Evolutionary conservation across 2,329 filamentous ascomycete species (phyloP).

Genomic region (Tolypocladium tundrense): DNA sequence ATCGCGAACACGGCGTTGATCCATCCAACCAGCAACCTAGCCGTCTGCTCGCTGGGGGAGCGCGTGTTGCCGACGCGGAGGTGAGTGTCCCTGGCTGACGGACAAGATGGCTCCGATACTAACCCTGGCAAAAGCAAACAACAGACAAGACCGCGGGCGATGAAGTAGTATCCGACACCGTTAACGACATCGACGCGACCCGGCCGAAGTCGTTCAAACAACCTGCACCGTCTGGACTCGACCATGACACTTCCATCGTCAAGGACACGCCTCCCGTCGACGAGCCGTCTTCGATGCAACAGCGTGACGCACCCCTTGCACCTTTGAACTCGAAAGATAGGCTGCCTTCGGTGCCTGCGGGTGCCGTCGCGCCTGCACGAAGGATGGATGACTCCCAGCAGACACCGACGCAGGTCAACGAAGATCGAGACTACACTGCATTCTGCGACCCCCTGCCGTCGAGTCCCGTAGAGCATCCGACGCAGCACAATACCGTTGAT

Average conservation of each 20-base stretch:
- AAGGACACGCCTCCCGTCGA: neutral
- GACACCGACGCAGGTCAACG: slow-evolving; percentile 46
- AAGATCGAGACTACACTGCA: slow-evolving; percentile 44
- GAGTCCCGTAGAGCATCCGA: slow-evolving; percentile 15
- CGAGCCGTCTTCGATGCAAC: neutral
- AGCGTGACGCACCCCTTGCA: neutral
- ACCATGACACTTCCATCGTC: neutral
- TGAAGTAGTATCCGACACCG: neutral
- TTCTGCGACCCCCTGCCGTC: slow-evolving; percentile 20
- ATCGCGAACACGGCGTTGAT: neutral
- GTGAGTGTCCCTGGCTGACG: neutral
- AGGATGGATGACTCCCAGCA: slow-evolving; percentile 37
- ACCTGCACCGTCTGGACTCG: neutral
- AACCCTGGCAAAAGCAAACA: neutral
- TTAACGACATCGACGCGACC: neutral
- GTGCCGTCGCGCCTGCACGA: neutral
- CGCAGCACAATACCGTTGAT: slow-evolving; percentile 16
- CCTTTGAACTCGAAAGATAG: neutral
- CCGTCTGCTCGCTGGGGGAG: no score
- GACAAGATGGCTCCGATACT: neutral
- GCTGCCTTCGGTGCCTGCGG: neutral
- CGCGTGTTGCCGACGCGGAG: neutral
- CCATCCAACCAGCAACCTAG: neutral
- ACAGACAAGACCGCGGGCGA: neutral
- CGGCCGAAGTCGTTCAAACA: neutral